Base-by-base conservation (phyloP, 352 stramenopile species). In the Plasmopara muralis region DNA sequence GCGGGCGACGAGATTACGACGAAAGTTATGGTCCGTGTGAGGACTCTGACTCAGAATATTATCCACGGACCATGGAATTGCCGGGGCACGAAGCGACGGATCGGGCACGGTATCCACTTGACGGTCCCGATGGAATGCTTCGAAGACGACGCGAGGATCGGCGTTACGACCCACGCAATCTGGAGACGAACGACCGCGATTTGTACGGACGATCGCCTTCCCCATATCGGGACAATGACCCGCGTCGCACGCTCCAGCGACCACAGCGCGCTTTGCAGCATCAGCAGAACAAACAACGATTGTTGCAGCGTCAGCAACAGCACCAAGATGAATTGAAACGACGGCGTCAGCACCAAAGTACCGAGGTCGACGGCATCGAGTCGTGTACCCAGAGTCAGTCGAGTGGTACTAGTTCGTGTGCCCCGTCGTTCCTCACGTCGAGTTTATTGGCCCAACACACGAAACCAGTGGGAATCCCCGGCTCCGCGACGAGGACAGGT, bases 381-480 rank as follows among this genome's bases (percentile, higher is more conserved):
- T 12, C 31, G 10, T 35, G 64, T 42, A 55, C 70, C 9, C 66
- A 63, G 41, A 79, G 64, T 40, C 57, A 62, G n/a, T 62, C 62
- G 2, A 62, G 57, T 35, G 38, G 50, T 5, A 49, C 39, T 6
- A 60, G 52, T 43, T 58, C 50, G n/a, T 51, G 41, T 37, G 51
- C 35, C 13, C 50, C 41, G 10, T 66, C 39, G 10, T 61, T 67
- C 29, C 62, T 83, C 48, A 83, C 72, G 25, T 74, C 72, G 8
- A 74, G 74, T 47, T 40, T 74, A 40, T 64, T 83, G 14, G 72
- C 69, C 15, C 57, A 72, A 31, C 72, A 83, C 39, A 83, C 72
- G 28, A 70, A 75, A 25, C 50, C 72, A 33, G 78, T 77, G 66
- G 72, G 66, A 0, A 70, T 66, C 2, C 58, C 66, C 12, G 72